phyloP scores from a whole-genome alignment of 2,329 filamentous ascomycete species.

The Davidsoniella neocaledoniae region DNA sequence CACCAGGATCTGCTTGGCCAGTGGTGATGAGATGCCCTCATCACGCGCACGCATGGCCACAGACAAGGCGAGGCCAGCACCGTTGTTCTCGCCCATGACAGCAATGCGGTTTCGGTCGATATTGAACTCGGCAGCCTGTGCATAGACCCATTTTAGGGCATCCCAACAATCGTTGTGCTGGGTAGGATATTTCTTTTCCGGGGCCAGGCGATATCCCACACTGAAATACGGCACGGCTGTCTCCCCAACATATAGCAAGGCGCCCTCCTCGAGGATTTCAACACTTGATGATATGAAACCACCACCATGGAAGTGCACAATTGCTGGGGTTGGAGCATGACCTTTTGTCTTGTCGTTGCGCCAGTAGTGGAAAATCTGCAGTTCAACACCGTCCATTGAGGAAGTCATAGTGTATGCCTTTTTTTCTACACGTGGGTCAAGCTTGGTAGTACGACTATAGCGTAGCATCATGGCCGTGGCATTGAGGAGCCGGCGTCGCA shows the following conservation, averaged over 20 bases:
- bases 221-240: conserved; percentile 21
- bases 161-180: conserved; percentile 23
- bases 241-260: conserved; percentile 21
- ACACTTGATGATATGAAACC: conserved; percentile 22
- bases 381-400: conserved; percentile 1
- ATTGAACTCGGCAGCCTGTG: conserved; percentile 15
- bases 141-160: conserved; percentile 16
- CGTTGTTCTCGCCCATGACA: conserved; percentile 15
- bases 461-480: conserved; percentile 8
- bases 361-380: conserved; percentile 6
- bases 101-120: conserved; percentile 14
- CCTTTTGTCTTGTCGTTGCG: not conserved
- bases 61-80: conserved; percentile 14
- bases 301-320: conserved; percentile 26
- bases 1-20: conserved; percentile 19
- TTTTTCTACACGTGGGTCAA: conserved; percentile 2
- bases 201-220: conserved; percentile 27
- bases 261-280: conserved; percentile 21
- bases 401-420: not conserved
- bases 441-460: not conserved
- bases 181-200: conserved; percentile 23
- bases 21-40: conserved; percentile 15
- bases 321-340: conserved; percentile 15
- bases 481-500: conserved; percentile 8
- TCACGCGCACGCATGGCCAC: conserved; percentile 25